Evolutionary conservation across 768 basidiomycete genomes (phyloP).

Genomic region (Mycena leptocephala): DNA sequence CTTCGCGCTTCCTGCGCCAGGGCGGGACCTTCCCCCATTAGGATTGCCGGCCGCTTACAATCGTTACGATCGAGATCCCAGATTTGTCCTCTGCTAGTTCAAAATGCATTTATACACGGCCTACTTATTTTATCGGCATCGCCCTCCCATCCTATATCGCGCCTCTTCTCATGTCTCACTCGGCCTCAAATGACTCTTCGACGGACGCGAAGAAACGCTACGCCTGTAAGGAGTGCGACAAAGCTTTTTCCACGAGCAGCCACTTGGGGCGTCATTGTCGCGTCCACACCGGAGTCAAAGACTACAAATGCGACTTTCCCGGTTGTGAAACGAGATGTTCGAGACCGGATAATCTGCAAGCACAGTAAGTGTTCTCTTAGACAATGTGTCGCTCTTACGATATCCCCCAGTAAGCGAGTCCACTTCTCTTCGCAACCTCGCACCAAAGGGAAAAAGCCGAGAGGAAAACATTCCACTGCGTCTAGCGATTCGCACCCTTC

Average conservation of each 20-base stretch:
- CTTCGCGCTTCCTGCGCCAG: background rate
- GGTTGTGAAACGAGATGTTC: conserved; percentile 80
- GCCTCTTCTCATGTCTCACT: conserved; percentile 11
- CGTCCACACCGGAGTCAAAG: conserved; percentile 80
- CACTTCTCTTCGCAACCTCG: conserved; percentile 12
- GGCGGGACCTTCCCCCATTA: background rate
- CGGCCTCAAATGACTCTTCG: background rate
- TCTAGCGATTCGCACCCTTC: background rate
- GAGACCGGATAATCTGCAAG: conserved; percentile 72
- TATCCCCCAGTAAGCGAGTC: conserved; percentile 7
- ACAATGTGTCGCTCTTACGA: background rate
- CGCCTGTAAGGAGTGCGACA: conserved; percentile 67
- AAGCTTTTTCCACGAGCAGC: conserved; percentile 76
- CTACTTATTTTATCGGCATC: conserved; percentile 6
- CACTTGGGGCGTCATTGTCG: conserved; percentile 76
- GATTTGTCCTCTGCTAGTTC: conserved; percentile 1
- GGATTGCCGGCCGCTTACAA: background rate
- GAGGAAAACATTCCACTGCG: background rate
- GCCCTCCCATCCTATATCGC: background rate
- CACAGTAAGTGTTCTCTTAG: conserved; percentile 18
- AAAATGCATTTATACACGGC: conserved; percentile 25
- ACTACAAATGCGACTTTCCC: conserved; percentile 79
- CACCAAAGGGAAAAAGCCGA: conserved; percentile 2
- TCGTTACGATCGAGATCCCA: background rate
- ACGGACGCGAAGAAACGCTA: conserved; percentile 39